Conservation (phyloP, 495 filamentous ascomycete species). For the Podospora tetraspora region DNA sequence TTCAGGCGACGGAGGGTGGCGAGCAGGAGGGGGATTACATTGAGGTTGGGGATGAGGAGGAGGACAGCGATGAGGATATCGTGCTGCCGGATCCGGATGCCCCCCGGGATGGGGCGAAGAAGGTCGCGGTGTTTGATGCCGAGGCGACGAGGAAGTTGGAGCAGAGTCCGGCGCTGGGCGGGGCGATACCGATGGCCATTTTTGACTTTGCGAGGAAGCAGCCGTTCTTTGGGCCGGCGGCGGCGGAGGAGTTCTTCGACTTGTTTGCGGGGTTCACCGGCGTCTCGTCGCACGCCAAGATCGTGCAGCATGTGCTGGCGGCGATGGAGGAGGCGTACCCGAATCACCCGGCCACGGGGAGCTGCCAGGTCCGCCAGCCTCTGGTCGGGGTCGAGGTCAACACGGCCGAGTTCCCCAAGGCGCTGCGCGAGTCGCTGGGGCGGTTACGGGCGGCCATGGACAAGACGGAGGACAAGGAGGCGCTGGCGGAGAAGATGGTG, state of each 20-base stretch:
- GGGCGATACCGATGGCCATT: conserved; percentile 86
- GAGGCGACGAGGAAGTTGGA: conserved; percentile 55
- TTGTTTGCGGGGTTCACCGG: conserved; percentile 64
- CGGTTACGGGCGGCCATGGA: conserved; percentile 47
- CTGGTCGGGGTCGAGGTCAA: conserved; percentile 57
- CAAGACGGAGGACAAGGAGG: conserved; percentile 37
- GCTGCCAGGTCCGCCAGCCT: conserved; percentile 66
- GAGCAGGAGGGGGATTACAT: conserved; percentile 27
- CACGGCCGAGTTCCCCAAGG: conserved; percentile 67
- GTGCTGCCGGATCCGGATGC: conserved; percentile 40
- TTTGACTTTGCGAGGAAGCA: conserved; percentile 84
- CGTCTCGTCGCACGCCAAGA: conserved; percentile 57
- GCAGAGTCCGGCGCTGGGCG: conserved; percentile 74
- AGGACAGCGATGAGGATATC: conserved; percentile 38
- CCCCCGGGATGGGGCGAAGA: conserved; percentile 17
- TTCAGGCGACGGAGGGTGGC: conserved; percentile 34
- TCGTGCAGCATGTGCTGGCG: conserved; percentile 72
- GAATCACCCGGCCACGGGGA: conserved; percentile 52
- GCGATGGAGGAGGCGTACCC: conserved; percentile 56
- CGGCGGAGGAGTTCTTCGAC: conserved; percentile 73
- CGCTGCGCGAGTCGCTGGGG: conserved; percentile 58
- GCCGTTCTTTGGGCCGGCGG: conserved; percentile 54
- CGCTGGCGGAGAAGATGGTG: conserved; percentile 51
- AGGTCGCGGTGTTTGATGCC: conserved; percentile 49
- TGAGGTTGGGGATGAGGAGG: conserved; percentile 36